These are phyloP conservation scores for Pseudopediastrum boryanum DNA, from an alignment of 139 green algal species.

Conservation along the genomic window DNA sequence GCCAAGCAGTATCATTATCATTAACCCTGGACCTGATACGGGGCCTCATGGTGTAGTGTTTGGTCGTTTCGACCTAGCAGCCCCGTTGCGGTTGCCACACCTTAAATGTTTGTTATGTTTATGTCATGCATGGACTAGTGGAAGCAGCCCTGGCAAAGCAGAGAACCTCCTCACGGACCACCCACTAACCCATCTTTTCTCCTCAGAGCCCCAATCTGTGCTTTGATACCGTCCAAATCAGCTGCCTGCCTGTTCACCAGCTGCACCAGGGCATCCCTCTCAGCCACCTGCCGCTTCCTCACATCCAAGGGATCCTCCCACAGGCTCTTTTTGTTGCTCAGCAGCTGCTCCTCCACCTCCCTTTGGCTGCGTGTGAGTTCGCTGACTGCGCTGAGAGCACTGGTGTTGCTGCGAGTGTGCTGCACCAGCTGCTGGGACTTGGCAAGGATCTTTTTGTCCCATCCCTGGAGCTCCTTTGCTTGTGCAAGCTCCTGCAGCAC, in stretches of 20 bases:
- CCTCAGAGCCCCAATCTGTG: slow-evolving; percentile 10
- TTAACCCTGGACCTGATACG: too few relatives aligned
- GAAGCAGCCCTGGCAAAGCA: too few relatives aligned
- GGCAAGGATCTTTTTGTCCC: slow-evolving; percentile 40
- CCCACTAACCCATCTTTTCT: too few relatives aligned
- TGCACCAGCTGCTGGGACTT: slow-evolving; percentile 50
- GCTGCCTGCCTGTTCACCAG: slow-evolving; percentile 52
- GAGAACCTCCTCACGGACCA: too few relatives aligned
- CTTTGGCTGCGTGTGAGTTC: slow-evolving; percentile 49
- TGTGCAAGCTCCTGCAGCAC: slow-evolving; percentile 42
- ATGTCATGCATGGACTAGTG: too few relatives aligned
- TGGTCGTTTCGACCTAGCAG: too few relatives aligned
- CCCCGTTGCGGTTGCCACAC: too few relatives aligned
- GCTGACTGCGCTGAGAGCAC: slow-evolving; percentile 52
- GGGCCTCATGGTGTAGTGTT: too few relatives aligned
- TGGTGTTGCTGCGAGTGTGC: slow-evolving; percentile 62
- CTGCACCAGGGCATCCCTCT: slow-evolving; percentile 61
- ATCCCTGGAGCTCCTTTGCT: slow-evolving; percentile 51
- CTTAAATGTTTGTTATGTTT: too few relatives aligned
- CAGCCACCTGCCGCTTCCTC: slow-evolving; percentile 37
- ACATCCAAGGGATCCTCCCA: slow-evolving; percentile 38
- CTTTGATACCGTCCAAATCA: background rate
- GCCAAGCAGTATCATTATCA: too few relatives aligned
- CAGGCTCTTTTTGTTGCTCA: slow-evolving; percentile 39
- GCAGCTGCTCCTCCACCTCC: slow-evolving; percentile 46